These are phyloP conservation scores for Onygenales sp. DNA, from an alignment of 2,329 filamentous ascomycete genomes.

Conservation along the genomic window DNA sequence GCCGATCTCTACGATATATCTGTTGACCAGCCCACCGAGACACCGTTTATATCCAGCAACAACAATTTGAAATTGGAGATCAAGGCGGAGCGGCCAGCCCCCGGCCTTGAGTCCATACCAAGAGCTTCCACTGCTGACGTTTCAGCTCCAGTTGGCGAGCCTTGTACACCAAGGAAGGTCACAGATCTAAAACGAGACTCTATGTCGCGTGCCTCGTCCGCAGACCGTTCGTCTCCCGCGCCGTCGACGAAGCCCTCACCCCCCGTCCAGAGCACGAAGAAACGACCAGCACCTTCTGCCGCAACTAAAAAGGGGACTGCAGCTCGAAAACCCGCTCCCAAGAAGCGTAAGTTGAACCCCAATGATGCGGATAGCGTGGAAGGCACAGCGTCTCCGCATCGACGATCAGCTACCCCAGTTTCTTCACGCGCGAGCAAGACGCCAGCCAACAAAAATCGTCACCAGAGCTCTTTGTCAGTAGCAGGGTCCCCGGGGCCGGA, in stretches of 20 bases:
- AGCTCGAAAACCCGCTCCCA: conserved; percentile 25
- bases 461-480: conserved; percentile 29
- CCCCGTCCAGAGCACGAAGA: conserved; percentile 12
- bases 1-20: conserved; percentile 26
- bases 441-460: conserved; percentile 22
- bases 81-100: conserved; percentile 24
- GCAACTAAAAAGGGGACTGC: conserved; percentile 23
- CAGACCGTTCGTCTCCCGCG: conserved; percentile 29
- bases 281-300: conserved; percentile 23
- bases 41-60: conserved; percentile 6
- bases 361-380: conserved; percentile 29
- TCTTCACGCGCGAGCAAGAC: conserved; percentile 27
- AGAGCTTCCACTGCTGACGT: conserved; percentile 17
- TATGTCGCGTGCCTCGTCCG: conserved; percentile 28
- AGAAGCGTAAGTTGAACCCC: conserved; percentile 33
- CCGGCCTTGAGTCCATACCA: conserved; percentile 22
- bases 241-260: conserved; percentile 22
- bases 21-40: conserved; percentile 10
- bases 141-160: conserved; percentile 17
- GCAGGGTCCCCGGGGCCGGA: conserved; percentile 32
- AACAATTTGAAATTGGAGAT: conserved; percentile 18
- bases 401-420: conserved; percentile 32
- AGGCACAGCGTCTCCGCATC: conserved; percentile 13
- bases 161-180: conserved; percentile 31
- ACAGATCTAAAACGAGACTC: conserved; percentile 28